Percentiles rank a stretch among this genome's conserved stretches.
These are phyloP conservation scores for Microbotryomycetes sp. DNA, from an alignment of 1,284 basidiomycete genomes.

Conservation along the genomic window DNA sequence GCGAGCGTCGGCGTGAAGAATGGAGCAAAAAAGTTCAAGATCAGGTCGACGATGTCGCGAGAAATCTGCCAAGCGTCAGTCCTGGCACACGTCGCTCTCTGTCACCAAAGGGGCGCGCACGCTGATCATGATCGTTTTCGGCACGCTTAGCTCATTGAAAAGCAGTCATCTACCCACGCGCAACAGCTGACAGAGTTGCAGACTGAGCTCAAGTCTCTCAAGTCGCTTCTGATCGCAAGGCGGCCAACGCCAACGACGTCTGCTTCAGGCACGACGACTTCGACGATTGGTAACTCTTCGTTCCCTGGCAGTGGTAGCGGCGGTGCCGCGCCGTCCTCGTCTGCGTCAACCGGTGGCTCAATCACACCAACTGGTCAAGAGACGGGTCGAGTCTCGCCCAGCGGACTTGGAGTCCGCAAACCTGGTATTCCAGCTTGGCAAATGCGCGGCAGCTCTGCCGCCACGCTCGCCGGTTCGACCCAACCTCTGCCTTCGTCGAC, in stretches of 20 bases:
- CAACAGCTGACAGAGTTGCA: slow-evolving; percentile 71
- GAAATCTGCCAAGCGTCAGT: slow-evolving; percentile 79
- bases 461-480: neutral
- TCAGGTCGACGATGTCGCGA: slow-evolving; percentile 82
- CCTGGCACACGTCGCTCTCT: neutral
- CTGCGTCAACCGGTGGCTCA: slow-evolving; percentile 32
- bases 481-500: neutral
- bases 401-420: slow-evolving; percentile 43
- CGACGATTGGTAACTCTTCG: neutral
- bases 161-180: slow-evolving; percentile 65
- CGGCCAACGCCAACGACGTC: slow-evolving; percentile 44
- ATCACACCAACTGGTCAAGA: neutral
- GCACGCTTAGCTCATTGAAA: slow-evolving; percentile 95
- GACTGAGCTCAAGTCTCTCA: slow-evolving; percentile 89
- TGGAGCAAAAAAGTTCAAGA: slow-evolving; percentile 71
- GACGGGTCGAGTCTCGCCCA: neutral
- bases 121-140: neutral
- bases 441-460: slow-evolving; percentile 39
- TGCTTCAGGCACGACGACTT: slow-evolving; percentile 37
- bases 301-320: neutral
- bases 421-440: slow-evolving; percentile 87
- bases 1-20: slow-evolving; percentile 67
- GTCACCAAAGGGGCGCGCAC: too few species aligned
- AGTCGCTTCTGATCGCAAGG: slow-evolving; percentile 59
- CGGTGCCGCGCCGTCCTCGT: slow-evolving; percentile 20